Base-by-base conservation (phyloP, 2,329 filamentous ascomycete species). In the Penicillium aurantiogriseum region DNA sequence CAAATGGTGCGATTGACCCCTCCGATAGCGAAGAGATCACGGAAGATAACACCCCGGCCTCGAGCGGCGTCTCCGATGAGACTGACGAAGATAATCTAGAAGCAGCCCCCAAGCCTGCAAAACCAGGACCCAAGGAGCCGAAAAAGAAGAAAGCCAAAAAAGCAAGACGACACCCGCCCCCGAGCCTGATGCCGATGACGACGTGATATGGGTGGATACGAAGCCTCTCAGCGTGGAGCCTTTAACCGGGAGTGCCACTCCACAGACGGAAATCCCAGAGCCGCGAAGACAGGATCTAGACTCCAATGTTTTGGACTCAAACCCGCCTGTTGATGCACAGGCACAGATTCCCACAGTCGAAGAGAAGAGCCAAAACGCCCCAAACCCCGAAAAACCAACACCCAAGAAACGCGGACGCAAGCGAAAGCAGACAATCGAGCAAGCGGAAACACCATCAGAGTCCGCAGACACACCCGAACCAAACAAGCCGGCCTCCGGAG, bases 111-210 rank as follows among this genome's bases (percentile, higher is more conserved):
- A 53, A 57, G 27, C 36, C 45, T n/a, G 21, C 19, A 9, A 59
- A 64, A 11, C 1, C 56, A 46, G 47, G 46, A 5, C 8, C 53
- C 67, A 75, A 58, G 63, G 74, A 58, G 46, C 61, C 57, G 57
- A 77, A 59, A 69, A 81, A 76, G 73, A 77, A 70, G 61, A 78
- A 77, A 50, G 51, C 72, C 21, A 81, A 78, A 64, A 79, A 57
- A 73, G 74, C 38, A 79, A 79, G 57, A 75, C 75, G 5, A 74
- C 71, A 0, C 76, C 75, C 5, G 65, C 69, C 4, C 60, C 63
- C 35, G 63, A 70, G 31, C 59, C 69, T 5, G 71, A 69, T 46
- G 59, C 70, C n/a, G 74, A 77, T 46, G 71, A 72, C 35, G 75
- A 78, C 51, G 74, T 78, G 23, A 73, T 77, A 35, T 78, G 76